phyloP scores from a whole-genome alignment of 169 alveolate genomes.

The Eimeria maxima region DNA sequence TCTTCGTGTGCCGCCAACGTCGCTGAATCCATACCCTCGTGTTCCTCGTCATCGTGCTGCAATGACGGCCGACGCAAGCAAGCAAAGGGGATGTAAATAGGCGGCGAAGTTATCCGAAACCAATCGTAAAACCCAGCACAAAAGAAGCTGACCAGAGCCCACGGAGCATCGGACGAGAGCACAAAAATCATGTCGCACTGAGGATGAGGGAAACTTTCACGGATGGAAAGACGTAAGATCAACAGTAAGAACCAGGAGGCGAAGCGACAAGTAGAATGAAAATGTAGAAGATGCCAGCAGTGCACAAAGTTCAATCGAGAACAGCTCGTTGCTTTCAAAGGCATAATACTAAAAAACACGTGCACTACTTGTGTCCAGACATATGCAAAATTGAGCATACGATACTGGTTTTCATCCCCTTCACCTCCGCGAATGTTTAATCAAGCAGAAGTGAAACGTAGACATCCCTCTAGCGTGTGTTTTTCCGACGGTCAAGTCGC shows the following conservation, averaged over 20 bases:
- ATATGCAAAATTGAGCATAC: neutral
- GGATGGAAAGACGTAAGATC: neutral
- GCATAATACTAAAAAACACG: neutral
- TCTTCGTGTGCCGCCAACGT: constrained; percentile 96
- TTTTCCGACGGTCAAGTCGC: too few species aligned
- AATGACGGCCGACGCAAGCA: neutral
- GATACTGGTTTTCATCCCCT: neutral
- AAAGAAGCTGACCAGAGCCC: neutral
- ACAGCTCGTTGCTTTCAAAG: neutral
- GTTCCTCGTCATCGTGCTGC: constrained; percentile 82
- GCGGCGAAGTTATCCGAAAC: neutral
- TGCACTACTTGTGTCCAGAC: neutral
- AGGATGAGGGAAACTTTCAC: neutral
- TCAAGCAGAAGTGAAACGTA: neutral
- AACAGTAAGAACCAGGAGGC: neutral
- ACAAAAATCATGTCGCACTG: neutral
- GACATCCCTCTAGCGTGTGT: neutral
- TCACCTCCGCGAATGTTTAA: neutral
- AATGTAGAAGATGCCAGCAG: neutral
- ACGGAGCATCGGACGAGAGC: neutral
- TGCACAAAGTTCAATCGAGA: neutral
- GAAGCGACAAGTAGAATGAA: neutral
- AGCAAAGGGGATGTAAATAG: neutral
- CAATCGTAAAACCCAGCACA: neutral
- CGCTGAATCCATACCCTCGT: constrained; percentile 85